Conservation (phyloP, 2,329 filamentous ascomycete genomes). For the Colletotrichum falcatum region DNA sequence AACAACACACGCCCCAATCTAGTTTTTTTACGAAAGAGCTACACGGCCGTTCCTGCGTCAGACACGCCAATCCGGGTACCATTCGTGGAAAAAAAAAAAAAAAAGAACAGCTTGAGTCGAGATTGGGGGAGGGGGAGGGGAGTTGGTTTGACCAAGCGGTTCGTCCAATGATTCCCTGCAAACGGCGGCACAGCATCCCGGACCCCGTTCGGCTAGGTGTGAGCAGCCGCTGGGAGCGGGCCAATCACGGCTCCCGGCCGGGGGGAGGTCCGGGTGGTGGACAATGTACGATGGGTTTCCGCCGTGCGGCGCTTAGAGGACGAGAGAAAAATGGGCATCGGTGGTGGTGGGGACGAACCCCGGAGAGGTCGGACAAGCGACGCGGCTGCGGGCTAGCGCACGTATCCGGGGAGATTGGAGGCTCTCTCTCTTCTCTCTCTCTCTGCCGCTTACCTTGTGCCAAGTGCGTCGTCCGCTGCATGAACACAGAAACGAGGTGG, state of each 20-base stretch:
- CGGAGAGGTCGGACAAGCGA: conserved; percentile 34
- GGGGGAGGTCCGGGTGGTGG: background rate
- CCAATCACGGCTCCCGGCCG: conserved; percentile 33
- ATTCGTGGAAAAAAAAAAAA: background rate
- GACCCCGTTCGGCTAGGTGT: conserved; percentile 26
- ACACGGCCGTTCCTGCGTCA: conserved; percentile 6
- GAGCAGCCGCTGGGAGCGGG: conserved; percentile 34
- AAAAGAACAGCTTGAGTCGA: background rate
- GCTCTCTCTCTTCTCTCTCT: background rate
- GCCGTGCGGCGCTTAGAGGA: conserved; percentile 29
- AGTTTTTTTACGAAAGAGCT: background rate
- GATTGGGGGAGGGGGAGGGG: background rate
- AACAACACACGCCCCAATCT: background rate
- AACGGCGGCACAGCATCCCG: background rate
- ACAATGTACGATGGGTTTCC: too few relatives aligned
- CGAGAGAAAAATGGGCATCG: too few relatives aligned
- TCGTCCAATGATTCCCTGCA: background rate
- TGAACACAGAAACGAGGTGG: background rate
- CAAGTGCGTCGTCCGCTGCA: background rate
- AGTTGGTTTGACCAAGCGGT: background rate
- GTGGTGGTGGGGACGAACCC: background rate
- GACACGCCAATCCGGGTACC: conserved; percentile 1
- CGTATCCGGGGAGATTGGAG: conserved; percentile 15
- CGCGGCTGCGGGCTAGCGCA: conserved; percentile 18
- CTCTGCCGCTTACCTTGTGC: too few relatives aligned